Base-by-base conservation (phyloP, 129 eudicot species). In the Deinandra increscens region DNA sequence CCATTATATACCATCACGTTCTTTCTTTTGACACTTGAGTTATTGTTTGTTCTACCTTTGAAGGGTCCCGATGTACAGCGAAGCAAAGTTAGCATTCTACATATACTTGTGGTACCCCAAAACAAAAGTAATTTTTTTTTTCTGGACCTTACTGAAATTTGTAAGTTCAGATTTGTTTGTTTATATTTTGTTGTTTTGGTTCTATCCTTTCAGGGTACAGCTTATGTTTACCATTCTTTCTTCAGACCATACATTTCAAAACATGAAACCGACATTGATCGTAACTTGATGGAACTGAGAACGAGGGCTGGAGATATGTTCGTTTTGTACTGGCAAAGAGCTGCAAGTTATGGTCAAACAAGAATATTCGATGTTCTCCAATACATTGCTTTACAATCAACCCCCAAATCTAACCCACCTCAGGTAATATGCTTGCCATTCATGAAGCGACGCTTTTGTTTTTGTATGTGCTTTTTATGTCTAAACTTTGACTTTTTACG, bases 51-150 rank as follows among this genome's bases (percentile, higher is more conserved):
- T 74, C 12, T 70, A 50, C 61, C 78, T 64, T 56, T 87, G 74
- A 79, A 93, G 98, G 98, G 86, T 92, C 65, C 96, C 98, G 11
- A 86, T 92, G 98, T 88, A 88, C 78, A 85, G 96, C 79, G 98
- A 92, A 87, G 98, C 98, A 56, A 92, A 92, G 74, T 59, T 92
- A 84, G 94, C 96, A 66, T 88, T 92, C 78, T 78, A 82, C 64
- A 84, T 92, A 77, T 92, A 84, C 81, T 71, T 92, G 82, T 92
- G 98, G 98, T 84, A 48, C 83, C 98, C 96, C 44, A 88, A 83
- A 82, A 92, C 98, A 33, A 84, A 84, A 95, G 98, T 92, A 62
- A 59, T 44, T 13, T 43, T 39, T 41, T n/a, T 18, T 54, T 29
- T 36, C 12, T 36, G 34, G 9, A 29, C 64, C 49, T 9, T 60